Evolutionary conservation across 345 rosid species (phyloP).

Genomic region (Cardamine resedifolia): DNA sequence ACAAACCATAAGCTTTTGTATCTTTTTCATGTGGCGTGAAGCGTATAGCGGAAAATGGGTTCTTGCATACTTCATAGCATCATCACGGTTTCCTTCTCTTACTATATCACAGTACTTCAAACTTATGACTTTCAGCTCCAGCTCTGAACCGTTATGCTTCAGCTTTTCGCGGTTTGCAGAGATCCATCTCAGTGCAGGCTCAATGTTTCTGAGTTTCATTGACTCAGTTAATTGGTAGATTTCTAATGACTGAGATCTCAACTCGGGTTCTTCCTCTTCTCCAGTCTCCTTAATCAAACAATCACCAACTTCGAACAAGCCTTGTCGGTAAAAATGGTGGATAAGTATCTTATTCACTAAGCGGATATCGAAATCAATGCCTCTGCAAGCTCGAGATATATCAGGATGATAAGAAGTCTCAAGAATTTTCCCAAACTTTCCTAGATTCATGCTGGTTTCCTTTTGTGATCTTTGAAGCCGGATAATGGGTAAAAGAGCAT

Average conservation of each 20-base stretch:
- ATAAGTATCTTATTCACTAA: constrained; percentile 63
- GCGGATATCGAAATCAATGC: constrained; percentile 55
- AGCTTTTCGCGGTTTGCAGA: constrained; percentile 52
- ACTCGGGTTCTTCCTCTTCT: constrained; percentile 44
- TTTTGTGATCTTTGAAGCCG: constrained; percentile 64
- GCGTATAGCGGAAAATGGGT: constrained; percentile 50
- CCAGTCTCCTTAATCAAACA: constrained; percentile 61
- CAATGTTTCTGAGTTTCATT: constrained; percentile 48
- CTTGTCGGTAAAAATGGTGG: constrained; percentile 65
- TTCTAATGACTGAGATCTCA: constrained; percentile 57
- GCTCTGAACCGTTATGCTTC: constrained; percentile 44
- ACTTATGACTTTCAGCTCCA: constrained; percentile 59
- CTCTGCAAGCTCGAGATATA: constrained; percentile 67
- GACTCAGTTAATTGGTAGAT: constrained; percentile 58
- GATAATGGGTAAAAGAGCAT: constrained; percentile 41
- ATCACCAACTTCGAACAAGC: constrained; percentile 82
- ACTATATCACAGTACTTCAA: constrained; percentile 64
- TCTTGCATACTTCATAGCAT: constrained; percentile 64
- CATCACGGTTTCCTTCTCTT: constrained; percentile 47
- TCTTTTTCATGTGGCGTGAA: constrained; percentile 37
- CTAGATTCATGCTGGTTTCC: constrained; percentile 48
- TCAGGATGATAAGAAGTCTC: constrained; percentile 63
- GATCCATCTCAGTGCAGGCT: constrained; percentile 82
- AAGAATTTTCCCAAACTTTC: constrained; percentile 59
- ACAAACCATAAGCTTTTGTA: constrained; percentile 52